phyloP scores from a whole-genome alignment of 1,284 basidiomycete genomes.

The Ustilago lituana region DNA sequence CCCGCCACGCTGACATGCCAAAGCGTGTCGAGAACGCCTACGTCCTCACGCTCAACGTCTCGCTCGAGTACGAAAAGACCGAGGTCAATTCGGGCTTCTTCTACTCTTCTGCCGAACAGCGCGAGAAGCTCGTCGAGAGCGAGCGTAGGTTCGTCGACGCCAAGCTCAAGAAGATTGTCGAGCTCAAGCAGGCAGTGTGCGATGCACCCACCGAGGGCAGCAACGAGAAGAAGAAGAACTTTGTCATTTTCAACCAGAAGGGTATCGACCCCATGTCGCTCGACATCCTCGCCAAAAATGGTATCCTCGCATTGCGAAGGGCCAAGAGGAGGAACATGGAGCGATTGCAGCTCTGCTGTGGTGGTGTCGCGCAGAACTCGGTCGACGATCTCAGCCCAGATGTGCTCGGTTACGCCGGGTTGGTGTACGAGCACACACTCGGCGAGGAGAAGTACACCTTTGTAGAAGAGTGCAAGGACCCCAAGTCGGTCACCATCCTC shows the following conservation, averaged over 20 bases:
- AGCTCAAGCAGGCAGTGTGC: constrained; percentile 95
- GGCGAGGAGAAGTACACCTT: constrained; percentile 99
- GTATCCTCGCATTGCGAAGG: constrained; percentile 90
- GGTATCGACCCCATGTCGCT: constrained; percentile 98
- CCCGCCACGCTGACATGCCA: constrained; percentile 98
- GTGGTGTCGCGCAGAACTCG: constrained; percentile 95
- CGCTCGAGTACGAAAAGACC: constrained; percentile 99
- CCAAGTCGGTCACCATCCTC: constrained; percentile 94
- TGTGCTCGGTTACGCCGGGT: constrained; percentile 92
- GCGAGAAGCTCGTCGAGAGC: constrained; percentile 97
- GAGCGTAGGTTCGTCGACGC: constrained; percentile 93
- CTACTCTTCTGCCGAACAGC: constrained; percentile 97
- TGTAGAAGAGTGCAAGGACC: constrained; percentile 93
- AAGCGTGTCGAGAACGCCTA: constrained; percentile 97
- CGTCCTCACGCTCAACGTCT: constrained; percentile 95
- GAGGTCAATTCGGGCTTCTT: constrained; percentile 99
- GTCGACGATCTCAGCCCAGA: constrained; percentile 94
- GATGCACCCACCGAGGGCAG: constrained; percentile 68
- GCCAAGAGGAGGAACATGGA: constrained; percentile 82
- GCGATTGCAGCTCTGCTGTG: constrained; percentile 77
- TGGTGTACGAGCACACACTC: constrained; percentile 98
- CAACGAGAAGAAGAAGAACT: constrained; percentile 76
- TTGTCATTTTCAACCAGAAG: constrained; percentile 98
- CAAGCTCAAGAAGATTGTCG: constrained; percentile 95
- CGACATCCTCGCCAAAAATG: constrained; percentile 95